Percentiles rank a stretch among this genome's conserved stretches.
Conservation (phyloP, 2,329 filamentous ascomycete genomes). For the Trichoderma koningii region DNA sequence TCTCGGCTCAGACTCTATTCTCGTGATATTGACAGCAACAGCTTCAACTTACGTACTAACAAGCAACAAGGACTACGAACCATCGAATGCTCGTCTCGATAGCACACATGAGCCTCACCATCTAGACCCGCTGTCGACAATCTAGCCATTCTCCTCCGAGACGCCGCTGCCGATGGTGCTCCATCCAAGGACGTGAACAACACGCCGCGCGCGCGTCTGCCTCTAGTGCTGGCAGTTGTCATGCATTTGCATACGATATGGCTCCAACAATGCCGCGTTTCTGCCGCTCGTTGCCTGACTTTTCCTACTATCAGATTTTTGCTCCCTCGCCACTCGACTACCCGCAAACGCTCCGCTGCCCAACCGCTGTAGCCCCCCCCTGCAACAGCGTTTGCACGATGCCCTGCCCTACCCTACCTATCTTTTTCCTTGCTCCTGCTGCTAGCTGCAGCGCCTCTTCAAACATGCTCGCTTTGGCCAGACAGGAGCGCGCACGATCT, state of each 20-base stretch:
- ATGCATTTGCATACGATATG: slow-evolving; percentile 6
- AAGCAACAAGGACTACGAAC: slow-evolving; percentile 1
- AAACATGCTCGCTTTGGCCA: slow-evolving; percentile 12
- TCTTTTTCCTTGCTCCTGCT: neutral
- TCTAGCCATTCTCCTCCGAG: neutral
- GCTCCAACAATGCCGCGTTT: slow-evolving; percentile 14
- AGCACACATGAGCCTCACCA: neutral
- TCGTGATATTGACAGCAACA: slow-evolving; percentile 7
- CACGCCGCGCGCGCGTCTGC: neutral
- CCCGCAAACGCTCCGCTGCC: slow-evolving; percentile 23
- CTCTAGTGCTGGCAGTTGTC: slow-evolving; percentile 4
- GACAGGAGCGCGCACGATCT: slow-evolving; percentile 7
- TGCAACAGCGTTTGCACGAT: slow-evolving; percentile 8
- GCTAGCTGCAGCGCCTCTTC: slow-evolving; percentile 22
- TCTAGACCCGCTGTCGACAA: slow-evolving; percentile 9
- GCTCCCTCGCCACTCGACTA: slow-evolving; percentile 12
- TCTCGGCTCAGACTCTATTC: neutral
- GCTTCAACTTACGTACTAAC: neutral
- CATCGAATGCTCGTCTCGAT: neutral
- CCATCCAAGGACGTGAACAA: slow-evolving; percentile 1
- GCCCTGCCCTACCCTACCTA: neutral
- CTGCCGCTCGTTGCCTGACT: slow-evolving; percentile 17
- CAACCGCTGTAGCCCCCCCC: slow-evolving; percentile 13
- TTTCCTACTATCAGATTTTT: neutral
- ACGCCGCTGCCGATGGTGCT: slow-evolving; percentile 21